Percentiles rank a stretch among this genome's conserved stretches.
phyloP scores from a whole-genome alignment of 208 protist genomes.

The Lotmaria passim region DNA sequence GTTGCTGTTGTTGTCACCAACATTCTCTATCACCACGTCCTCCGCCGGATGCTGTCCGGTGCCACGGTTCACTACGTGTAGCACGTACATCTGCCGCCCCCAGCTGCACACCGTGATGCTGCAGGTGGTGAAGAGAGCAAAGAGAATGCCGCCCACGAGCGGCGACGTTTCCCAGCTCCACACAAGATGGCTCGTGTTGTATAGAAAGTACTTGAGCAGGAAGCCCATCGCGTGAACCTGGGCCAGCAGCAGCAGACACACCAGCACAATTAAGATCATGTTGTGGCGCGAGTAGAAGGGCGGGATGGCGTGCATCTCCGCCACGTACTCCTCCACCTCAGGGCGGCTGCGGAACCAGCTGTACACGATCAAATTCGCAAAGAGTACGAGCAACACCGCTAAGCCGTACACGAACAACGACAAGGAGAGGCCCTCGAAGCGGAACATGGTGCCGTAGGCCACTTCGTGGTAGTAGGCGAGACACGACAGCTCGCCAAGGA shows the following conservation, averaged over 20 bases:
- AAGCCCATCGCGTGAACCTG: conserved; percentile 64
- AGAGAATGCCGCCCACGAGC: conserved; percentile 56
- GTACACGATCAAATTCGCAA: conserved; percentile 58
- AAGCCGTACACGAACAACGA: conserved; percentile 61
- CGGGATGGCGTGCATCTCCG: conserved; percentile 53
- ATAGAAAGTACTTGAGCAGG: conserved; percentile 70
- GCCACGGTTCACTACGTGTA: conserved; percentile 4
- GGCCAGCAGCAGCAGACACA: conserved; percentile 40
- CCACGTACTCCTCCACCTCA: conserved; percentile 58
- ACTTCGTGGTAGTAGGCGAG: conserved; percentile 61
- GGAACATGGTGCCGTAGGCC: conserved; percentile 61
- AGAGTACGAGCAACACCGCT: conserved; percentile 48
- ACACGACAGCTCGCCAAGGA: conserved; percentile 67
- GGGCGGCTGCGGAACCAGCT: conserved; percentile 60
- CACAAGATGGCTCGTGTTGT: conserved; percentile 53
- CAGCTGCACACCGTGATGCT: conserved; percentile 24
- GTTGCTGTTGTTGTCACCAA: conserved; percentile 9
- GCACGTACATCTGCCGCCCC: conserved; percentile 21
- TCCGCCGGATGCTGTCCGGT: conserved; percentile 1
- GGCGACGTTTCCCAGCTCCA: conserved; percentile 86
- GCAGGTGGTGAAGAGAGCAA: conserved; percentile 33
- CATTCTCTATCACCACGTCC: conserved; percentile 18
- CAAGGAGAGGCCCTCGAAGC: conserved; percentile 54
- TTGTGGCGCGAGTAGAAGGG: conserved; percentile 65
- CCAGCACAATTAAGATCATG: conserved; percentile 34